Conservation (phyloP, 1,139 yeast species). For the Eremothecium coryli region DNA sequence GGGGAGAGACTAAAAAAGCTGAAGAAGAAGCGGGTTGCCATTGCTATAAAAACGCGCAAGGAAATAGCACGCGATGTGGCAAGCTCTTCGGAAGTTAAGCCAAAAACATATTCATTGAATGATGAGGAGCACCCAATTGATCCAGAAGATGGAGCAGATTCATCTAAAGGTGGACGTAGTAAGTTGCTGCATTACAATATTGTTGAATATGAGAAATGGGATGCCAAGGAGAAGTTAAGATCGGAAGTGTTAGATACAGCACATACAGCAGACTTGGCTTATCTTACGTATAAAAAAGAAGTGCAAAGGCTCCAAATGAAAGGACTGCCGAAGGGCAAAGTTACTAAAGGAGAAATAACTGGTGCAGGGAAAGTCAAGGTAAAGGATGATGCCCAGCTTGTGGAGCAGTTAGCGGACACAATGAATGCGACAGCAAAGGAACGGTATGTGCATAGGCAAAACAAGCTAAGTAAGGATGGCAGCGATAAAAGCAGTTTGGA, state of each 20-base stretch:
- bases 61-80: slow-evolving; percentile 32
- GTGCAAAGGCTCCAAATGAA: slow-evolving; percentile 34
- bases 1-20: slow-evolving; percentile 26
- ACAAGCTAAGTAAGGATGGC: slow-evolving; percentile 11
- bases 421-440: slow-evolving; percentile 20
- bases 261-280: slow-evolving; percentile 18
- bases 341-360: slow-evolving; percentile 10
- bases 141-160: slow-evolving; percentile 4
- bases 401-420: slow-evolving; percentile 16
- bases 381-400: slow-evolving; percentile 18
- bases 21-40: slow-evolving; percentile 32
- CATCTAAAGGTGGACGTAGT: slow-evolving; percentile 30
- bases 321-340: slow-evolving; percentile 22
- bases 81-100: slow-evolving; percentile 34
- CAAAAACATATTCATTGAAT: slow-evolving; percentile 31
- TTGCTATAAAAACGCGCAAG: slow-evolving; percentile 35
- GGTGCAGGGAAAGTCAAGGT: slow-evolving; percentile 12
- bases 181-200: slow-evolving; percentile 55
- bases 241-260: slow-evolving; percentile 37
- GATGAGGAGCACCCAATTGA: slow-evolving; percentile 33
- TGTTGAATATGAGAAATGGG: slow-evolving; percentile 64
- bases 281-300: slow-evolving; percentile 28
- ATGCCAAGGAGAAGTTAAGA: slow-evolving; percentile 33
- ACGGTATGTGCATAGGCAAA: slow-evolving; percentile 20
- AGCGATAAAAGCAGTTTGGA: slow-evolving; percentile 7